Evolutionary conservation across 495 filamentous ascomycete species (phyloP).

Genomic region (Lepidopterella palustris): DNA sequence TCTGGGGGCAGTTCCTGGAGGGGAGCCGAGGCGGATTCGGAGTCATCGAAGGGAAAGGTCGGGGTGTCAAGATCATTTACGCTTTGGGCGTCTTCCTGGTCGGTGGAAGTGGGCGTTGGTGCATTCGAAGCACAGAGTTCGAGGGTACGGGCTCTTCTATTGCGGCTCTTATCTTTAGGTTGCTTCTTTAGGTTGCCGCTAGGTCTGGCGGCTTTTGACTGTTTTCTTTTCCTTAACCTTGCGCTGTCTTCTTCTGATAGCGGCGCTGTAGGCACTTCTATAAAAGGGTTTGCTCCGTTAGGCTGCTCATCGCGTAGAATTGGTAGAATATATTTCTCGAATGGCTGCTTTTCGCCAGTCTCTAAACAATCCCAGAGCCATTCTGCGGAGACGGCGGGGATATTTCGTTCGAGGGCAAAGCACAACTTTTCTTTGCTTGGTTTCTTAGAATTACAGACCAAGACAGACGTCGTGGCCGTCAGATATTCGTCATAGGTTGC

Average conservation of each 20-base stretch:
- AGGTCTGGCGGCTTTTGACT: neutral
- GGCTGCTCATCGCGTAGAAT: neutral
- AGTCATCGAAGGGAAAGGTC: slow-evolving; percentile 1
- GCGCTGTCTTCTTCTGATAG: slow-evolving; percentile 20
- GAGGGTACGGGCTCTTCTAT: neutral
- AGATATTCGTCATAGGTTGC: slow-evolving; percentile 72
- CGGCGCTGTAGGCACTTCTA: slow-evolving; percentile 21
- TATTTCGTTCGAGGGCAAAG: slow-evolving; percentile 61
- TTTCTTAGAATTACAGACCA: slow-evolving; percentile 57
- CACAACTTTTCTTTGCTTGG: slow-evolving; percentile 71
- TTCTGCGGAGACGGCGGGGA: slow-evolving; percentile 67
- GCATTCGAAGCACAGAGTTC: neutral
- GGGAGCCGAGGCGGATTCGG: slow-evolving; percentile 7
- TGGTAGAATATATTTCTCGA: slow-evolving; percentile 30
- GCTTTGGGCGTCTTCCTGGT: neutral
- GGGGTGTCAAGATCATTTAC: neutral
- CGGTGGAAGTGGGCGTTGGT: neutral
- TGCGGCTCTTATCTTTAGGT: neutral
- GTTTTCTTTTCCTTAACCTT: slow-evolving; percentile 11
- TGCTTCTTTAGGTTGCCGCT: neutral
- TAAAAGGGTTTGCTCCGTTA: slow-evolving; percentile 1
- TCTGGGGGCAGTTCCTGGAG: slow-evolving; percentile 25
- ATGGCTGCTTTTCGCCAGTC: slow-evolving; percentile 46
- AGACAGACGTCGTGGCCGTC: slow-evolving; percentile 56
- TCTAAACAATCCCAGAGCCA: slow-evolving; percentile 85